These are phyloP conservation scores for Mrakia gelida DNA, from an alignment of 768 basidiomycete genomes.

Conservation along the genomic window DNA sequence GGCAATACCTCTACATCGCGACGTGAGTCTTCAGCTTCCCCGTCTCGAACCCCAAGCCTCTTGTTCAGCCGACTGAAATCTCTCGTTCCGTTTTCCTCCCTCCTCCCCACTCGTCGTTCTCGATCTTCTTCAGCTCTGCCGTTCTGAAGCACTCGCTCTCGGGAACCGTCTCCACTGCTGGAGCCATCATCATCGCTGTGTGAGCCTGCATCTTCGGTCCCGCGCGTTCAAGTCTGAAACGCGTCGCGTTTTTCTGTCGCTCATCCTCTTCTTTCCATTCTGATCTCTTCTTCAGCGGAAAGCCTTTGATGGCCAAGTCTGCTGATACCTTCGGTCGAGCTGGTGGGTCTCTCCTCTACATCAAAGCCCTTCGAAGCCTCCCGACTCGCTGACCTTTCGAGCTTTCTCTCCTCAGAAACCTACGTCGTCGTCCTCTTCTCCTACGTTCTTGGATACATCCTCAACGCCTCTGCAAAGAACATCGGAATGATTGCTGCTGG, in stretches of 20 bases:
- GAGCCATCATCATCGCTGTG: slow-evolving; percentile 42
- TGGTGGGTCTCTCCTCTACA: too few relatives aligned
- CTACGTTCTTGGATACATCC: slow-evolving; percentile 47
- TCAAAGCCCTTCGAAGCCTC: too few relatives aligned
- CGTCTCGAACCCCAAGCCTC: too few relatives aligned
- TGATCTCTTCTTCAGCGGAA: slow-evolving; percentile 40
- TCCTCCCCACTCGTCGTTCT: neutral
- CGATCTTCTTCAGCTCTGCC: slow-evolving; percentile 46
- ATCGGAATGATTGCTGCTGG: slow-evolving; percentile 42
- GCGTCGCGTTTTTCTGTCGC: too few relatives aligned
- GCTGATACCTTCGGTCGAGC: slow-evolving; percentile 66
- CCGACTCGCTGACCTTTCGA: too few relatives aligned
- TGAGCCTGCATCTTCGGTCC: too few relatives aligned
- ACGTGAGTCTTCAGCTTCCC: neutral
- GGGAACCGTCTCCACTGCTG: slow-evolving; percentile 22
- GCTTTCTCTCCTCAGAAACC: too few relatives aligned
- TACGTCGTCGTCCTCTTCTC: slow-evolving; percentile 40
- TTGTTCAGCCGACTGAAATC: too few relatives aligned
- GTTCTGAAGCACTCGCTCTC: slow-evolving; percentile 37
- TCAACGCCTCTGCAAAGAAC: slow-evolving; percentile 39
- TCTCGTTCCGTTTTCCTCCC: neutral
- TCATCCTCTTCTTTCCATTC: too few relatives aligned
- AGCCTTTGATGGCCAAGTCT: slow-evolving; percentile 69
- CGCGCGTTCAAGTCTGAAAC: too few relatives aligned
- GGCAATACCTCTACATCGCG: slow-evolving; percentile 59